A percentile compares a stretch with the other conserved stretches of the same genome.
Conservation (phyloP, 495 filamentous ascomycete genomes). For the Ascodesmis nigricans region DNA sequence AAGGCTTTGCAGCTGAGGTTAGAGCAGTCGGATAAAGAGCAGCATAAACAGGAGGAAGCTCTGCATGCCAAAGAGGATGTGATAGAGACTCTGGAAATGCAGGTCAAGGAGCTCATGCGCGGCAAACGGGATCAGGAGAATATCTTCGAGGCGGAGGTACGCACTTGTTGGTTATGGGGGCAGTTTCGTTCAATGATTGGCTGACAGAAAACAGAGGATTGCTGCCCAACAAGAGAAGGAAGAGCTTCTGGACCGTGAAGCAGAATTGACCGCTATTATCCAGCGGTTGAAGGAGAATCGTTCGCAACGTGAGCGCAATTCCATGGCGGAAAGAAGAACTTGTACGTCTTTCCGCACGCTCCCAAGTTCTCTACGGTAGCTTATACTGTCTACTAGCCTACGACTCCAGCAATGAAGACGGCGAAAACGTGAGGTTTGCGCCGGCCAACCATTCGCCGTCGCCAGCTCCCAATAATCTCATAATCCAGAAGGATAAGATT, state of each 20-base stretch:
- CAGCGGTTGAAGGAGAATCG: constrained; percentile 75
- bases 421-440: constrained; percentile 57
- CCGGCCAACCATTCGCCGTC: constrained; percentile 67
- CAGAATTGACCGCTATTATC: constrained; percentile 71
- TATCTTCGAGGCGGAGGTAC: constrained; percentile 60
- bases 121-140: constrained; percentile 73
- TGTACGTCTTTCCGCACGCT: constrained; percentile 20
- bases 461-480: constrained; percentile 50
- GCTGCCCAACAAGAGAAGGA: constrained; percentile 79
- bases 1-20: constrained; percentile 67
- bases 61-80: constrained; percentile 61
- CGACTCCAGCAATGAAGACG: constrained; percentile 3
- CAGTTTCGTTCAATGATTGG: no score
- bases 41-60: constrained; percentile 63
- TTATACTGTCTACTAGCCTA: constrained; percentile 1
- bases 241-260: constrained; percentile 57
- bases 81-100: constrained; percentile 55
- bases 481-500: constrained; percentile 85
- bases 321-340: constrained; percentile 17
- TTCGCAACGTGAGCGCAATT: constrained; percentile 28
- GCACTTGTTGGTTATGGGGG: constrained; percentile 1
- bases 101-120: constrained; percentile 54
- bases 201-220: constrained; percentile 30
- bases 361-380: no score
- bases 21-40: constrained; percentile 65